Evolutionary conservation across 345 rosid genomes (phyloP), one percentile per base, ranked within the genome.

Genomic region (Salix viminalis): DNA sequence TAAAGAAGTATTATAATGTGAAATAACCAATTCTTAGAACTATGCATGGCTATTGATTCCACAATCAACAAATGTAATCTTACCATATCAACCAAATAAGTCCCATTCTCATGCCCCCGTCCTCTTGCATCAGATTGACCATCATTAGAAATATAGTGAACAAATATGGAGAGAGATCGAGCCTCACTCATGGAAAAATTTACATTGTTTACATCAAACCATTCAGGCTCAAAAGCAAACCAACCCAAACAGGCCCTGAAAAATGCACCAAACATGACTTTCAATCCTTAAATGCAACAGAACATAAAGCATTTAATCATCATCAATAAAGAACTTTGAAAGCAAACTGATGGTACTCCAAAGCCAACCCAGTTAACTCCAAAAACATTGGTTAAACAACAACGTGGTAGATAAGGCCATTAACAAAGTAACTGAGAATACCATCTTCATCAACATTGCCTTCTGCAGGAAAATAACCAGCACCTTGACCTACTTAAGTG

Each of bases 151-250:
- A 96, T 87, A 85, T 86, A 87, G 86, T 96, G 92, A 71, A 90
- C 90, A 82, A 94, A 94, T 54, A 94, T 71, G 61, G 95, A 87
- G 75, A 96, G 87, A 78, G 99, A 90, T 62, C 82, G 93, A 78
- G 98, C 97, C 90, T 94, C 98, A 60, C 94, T 88, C 79, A 85
- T 89, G 75, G 98, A 83, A 76, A 90, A 92, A 83, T 86, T 91
- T 75, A 82, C 79, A 76, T 87, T 82, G 74, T 87, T 89, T 73
- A 83, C 85, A 75, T 96, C 97, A 71, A 69, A 89, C 97, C 96
- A 96, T 84, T 91, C 97, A 41, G 97, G 97, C 86, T 91, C 97
- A 89, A 82, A 87, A 82, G 98, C 94, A 94, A 96, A 94, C 98
- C 99, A 96, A 78, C 97, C 95, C 88, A 96, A 84, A 76, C 95